Conservation (phyloP, 2,329 filamentous ascomycete genomes). For the Ceratocystis albifundus region DNA sequence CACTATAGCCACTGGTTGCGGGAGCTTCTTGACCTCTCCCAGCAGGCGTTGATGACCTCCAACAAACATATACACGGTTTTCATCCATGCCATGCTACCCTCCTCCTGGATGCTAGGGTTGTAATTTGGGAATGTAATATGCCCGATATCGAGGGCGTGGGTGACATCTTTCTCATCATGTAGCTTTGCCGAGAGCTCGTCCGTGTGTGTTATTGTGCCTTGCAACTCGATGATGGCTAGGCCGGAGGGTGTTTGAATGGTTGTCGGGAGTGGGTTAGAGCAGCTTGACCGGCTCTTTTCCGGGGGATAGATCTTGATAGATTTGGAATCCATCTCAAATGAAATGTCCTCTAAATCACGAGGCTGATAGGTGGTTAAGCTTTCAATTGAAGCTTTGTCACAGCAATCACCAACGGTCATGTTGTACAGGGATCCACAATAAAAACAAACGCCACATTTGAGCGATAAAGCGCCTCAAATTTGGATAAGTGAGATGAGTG, state of each 20-base stretch:
- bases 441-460: neutral
- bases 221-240: conserved; percentile 87
- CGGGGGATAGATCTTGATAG: conserved; percentile 34
- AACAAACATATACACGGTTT: conserved; percentile 74
- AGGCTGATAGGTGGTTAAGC: neutral
- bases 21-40: conserved; percentile 80
- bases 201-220: conserved; percentile 59
- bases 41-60: conserved; percentile 79
- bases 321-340: neutral
- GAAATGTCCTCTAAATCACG: neutral
- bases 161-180: conserved; percentile 20
- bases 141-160: conserved; percentile 48
- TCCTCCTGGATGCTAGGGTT: conserved; percentile 38
- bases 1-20: conserved; percentile 67
- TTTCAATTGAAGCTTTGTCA: neutral
- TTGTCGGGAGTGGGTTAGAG: conserved; percentile 56
- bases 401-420: neutral
- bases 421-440: conserved; percentile 7
- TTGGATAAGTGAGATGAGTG: neutral
- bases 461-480: too few relatives aligned
- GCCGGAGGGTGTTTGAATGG: conserved; percentile 80
- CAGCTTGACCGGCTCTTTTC: conserved; percentile 24
- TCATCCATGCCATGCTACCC: conserved; percentile 69
- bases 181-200: conserved; percentile 39
- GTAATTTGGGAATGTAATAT: conserved; percentile 68